Evolutionary conservation across 768 basidiomycete genomes (phyloP).

Genomic region (Boletus reticuloceps): DNA sequence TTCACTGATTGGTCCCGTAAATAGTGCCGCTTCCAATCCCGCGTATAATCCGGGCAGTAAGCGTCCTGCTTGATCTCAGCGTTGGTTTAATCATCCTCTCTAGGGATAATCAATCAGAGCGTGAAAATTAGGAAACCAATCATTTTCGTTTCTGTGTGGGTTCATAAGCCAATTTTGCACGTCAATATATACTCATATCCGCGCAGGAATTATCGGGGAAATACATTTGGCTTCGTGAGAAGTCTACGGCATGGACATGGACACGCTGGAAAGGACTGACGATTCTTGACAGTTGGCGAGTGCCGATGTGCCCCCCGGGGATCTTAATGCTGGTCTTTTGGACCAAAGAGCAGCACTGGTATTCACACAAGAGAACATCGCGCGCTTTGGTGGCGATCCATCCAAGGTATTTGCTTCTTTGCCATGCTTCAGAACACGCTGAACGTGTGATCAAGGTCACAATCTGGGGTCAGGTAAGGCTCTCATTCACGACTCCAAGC

Average conservation of each 20-base stretch:
- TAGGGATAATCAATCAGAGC: conserved; percentile 13
- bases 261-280: background rate
- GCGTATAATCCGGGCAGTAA: conserved; percentile 14
- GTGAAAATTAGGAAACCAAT: conserved; percentile 11
- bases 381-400: conserved; percentile 62
- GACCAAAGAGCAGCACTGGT: conserved; percentile 59
- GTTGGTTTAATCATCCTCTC: background rate
- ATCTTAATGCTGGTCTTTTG: conserved; percentile 56
- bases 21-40: conserved; percentile 17
- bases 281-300: conserved; percentile 45
- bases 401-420: conserved; percentile 37
- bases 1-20: background rate
- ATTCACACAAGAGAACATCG: conserved; percentile 67
- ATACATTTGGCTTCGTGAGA: conserved; percentile 20
- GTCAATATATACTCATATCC: background rate
- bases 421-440: background rate
- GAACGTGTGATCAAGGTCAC: conserved; percentile 9
- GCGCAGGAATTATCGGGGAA: conserved; percentile 14
- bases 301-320: conserved; percentile 39
- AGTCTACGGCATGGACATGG: too few species aligned
- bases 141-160: conserved; percentile 18
- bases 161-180: background rate
- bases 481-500: background rate
- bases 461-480: conserved; percentile 18
- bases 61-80: background rate